Evolutionary conservation across 2,329 filamentous ascomycete genomes (phyloP).

Genomic region (Seiridium unicorne): DNA sequence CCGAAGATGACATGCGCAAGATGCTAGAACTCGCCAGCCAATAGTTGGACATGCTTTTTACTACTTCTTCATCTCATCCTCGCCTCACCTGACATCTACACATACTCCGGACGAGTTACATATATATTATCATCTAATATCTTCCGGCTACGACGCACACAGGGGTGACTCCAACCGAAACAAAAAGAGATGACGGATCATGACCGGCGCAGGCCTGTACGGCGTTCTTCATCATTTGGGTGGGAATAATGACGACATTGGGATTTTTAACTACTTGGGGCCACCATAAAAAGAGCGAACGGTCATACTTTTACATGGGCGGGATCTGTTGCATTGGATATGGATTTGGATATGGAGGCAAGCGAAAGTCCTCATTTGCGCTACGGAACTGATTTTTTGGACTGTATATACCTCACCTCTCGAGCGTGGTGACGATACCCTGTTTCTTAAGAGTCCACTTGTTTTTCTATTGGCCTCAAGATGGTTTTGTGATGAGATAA

Average conservation of each 20-base stretch:
- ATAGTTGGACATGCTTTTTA: conserved; percentile 9
- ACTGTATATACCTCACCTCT: conserved; percentile 8
- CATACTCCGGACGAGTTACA: conserved; percentile 4
- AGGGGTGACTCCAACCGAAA: conserved; percentile 10
- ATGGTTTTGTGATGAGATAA: not conserved
- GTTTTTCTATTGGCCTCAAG: not conserved
- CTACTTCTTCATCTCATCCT: not conserved
- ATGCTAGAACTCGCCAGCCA: conserved; percentile 52
- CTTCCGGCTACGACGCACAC: conserved; percentile 7
- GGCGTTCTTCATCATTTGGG: conserved; percentile 1
- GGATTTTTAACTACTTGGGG: not conserved
- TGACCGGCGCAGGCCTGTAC: conserved; percentile 22
- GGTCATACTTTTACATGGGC: not conserved
- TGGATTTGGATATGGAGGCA: not conserved
- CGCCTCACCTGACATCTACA: not conserved
- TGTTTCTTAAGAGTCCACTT: not conserved
- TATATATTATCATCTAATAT: conserved; percentile 13
- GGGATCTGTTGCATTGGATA: not conserved
- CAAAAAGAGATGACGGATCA: conserved; percentile 19
- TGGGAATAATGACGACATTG: conserved; percentile 15
- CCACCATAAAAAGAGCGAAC: not conserved
- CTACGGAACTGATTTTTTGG: not conserved
- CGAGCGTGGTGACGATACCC: conserved; percentile 2
- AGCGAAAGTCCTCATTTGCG: not conserved
- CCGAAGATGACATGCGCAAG: conserved; percentile 57